Conservation (phyloP, 2,329 filamentous ascomycete species). For the Colletotrichum orchidophilum region DNA sequence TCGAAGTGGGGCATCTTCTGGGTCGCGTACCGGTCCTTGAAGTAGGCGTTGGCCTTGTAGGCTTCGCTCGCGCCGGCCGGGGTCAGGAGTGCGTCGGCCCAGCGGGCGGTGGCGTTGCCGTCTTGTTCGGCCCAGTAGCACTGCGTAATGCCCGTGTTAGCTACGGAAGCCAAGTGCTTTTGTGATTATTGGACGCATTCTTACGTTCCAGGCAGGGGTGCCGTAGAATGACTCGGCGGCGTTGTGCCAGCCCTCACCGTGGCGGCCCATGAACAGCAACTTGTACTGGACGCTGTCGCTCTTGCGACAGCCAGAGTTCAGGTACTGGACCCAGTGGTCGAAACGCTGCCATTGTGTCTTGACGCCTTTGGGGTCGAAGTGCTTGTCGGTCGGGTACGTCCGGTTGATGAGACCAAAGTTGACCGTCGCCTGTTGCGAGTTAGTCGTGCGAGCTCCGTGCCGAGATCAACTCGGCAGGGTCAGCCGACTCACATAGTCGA, state of each 20-base stretch:
- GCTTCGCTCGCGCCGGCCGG: conserved; percentile 66
- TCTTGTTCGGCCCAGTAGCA: conserved; percentile 73
- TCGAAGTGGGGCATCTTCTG: conserved; percentile 69
- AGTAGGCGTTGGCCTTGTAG: conserved; percentile 66
- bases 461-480: background rate
- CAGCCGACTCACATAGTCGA: conserved; percentile 67
- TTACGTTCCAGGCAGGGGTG: conserved; percentile 74
- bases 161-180: background rate
- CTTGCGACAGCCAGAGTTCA: conserved; percentile 55
- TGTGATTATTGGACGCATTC: conserved; percentile 36
- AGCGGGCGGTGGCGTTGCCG: conserved; percentile 69
- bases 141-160: conserved; percentile 47
- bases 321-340: conserved; percentile 60
- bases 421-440: conserved; percentile 55
- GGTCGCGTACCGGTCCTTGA: conserved; percentile 59
- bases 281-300: conserved; percentile 67
- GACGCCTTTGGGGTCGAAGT: conserved; percentile 47
- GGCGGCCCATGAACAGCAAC: conserved; percentile 73
- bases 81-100: conserved; percentile 73
- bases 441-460: background rate
- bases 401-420: conserved; percentile 75
- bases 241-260: conserved; percentile 74
- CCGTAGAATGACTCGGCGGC: conserved; percentile 73
- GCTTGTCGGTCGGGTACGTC: conserved; percentile 65
- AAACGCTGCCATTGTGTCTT: conserved; percentile 75